Evolutionary conservation across 495 filamentous ascomycete genomes (phyloP).

Genomic region (Xylaria longipes): DNA sequence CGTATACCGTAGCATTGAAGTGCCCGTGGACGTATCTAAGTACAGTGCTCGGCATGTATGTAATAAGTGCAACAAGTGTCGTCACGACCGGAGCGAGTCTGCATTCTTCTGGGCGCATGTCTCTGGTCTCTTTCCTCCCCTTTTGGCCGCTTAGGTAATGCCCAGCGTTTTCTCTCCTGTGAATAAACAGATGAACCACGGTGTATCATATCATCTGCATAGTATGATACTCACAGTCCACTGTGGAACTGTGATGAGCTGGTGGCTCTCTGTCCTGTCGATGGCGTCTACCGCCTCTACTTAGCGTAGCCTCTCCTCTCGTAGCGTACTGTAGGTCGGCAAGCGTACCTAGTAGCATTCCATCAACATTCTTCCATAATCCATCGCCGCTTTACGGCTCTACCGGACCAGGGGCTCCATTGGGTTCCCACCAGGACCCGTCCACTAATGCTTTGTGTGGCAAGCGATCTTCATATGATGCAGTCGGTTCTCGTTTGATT

Average conservation of each 20-base stretch:
- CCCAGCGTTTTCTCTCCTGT: not conserved
- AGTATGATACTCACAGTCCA: no score
- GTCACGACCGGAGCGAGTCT: not conserved
- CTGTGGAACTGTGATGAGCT: not conserved
- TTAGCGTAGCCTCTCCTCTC: not conserved
- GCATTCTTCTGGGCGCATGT: not conserved
- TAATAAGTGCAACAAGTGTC: no score
- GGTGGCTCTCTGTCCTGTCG: conserved; percentile 7
- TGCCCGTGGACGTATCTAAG: not conserved
- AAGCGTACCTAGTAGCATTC: not conserved
- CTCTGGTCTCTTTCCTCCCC: not conserved
- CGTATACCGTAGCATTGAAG: not conserved
- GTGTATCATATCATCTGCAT: not conserved
- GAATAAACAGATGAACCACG: not conserved
- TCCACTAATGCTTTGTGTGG: conserved; percentile 22
- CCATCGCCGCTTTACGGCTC: conserved; percentile 24
- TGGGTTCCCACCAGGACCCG: not conserved
- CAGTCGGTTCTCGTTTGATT: conserved; percentile 36
- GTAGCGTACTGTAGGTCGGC: not conserved
- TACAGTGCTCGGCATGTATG: not conserved
- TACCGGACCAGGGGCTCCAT: conserved; percentile 18
- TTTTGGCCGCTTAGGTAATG: not conserved
- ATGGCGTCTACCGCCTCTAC: not conserved
- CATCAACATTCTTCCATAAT: conserved; percentile 13
- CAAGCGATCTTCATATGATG: conserved; percentile 34